phyloP scores from a whole-genome alignment of 2,329 filamentous ascomycete genomes.

The Cryoendolithus antarcticus region DNA sequence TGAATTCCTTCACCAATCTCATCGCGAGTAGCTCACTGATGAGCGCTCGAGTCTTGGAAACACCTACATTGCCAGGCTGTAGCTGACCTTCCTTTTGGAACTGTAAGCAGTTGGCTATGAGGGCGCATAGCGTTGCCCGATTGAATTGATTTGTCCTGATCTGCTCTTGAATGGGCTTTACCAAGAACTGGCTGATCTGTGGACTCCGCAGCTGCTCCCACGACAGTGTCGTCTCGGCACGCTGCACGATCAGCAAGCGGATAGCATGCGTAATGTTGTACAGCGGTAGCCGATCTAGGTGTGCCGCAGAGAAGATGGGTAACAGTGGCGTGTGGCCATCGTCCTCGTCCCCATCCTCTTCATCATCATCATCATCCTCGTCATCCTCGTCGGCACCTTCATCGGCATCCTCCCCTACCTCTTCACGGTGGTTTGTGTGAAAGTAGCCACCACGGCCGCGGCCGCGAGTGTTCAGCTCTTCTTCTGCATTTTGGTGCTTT shows the following conservation, averaged over 20 bases:
- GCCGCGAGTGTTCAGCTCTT: constrained; percentile 2
- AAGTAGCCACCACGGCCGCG: constrained; percentile 1
- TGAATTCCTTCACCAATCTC: constrained; percentile 80
- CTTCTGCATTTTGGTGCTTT: constrained; percentile 7
- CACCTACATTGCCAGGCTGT: constrained; percentile 73
- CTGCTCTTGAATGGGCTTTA: constrained; percentile 90
- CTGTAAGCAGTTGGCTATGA: constrained; percentile 88
- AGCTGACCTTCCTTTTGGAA: constrained; percentile 78
- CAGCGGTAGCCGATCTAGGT: constrained; percentile 73
- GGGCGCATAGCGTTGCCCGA: constrained; percentile 71
- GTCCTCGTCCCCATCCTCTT: constrained; percentile 32
- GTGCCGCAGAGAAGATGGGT: constrained; percentile 67
- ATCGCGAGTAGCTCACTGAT: constrained; percentile 86
- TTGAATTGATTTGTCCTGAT: constrained; percentile 75
- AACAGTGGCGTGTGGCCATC: constrained; percentile 43
- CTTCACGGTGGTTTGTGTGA: constrained; percentile 1
- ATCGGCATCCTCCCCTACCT: constrained; percentile 18
- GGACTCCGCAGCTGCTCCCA: constrained; percentile 93
- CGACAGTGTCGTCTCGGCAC: constrained; percentile 84
- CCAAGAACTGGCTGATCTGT: constrained; percentile 86
- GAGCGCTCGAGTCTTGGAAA: constrained; percentile 70
- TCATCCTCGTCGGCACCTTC: constrained; percentile 17
- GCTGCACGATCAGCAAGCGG: constrained; percentile 67
- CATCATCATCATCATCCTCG: constrained; percentile 28
- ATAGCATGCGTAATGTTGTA: constrained; percentile 87